These are phyloP conservation scores for Urtica urens DNA, from an alignment of 306 rosid genomes.

Conservation along the genomic window DNA sequence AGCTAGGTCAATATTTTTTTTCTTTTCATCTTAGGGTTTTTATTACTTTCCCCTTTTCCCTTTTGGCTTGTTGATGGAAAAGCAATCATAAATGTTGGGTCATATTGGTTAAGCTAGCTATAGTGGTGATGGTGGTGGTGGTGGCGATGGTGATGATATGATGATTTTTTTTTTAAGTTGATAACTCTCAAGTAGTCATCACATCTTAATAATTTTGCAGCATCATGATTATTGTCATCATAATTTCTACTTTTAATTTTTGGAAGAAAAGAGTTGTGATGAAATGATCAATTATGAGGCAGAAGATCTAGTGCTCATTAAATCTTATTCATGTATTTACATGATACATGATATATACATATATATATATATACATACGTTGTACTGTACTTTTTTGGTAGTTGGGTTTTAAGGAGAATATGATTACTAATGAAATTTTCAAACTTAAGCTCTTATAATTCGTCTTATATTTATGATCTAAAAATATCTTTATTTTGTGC, in stretches of 20 bases:
- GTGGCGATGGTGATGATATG: conserved; percentile 5
- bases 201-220: conserved; percentile 21
- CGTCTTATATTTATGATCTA: neutral
- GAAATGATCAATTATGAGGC: neutral
- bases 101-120: conserved; percentile 18
- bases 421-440: conserved; percentile 1
- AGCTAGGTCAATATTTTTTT: too few species aligned
- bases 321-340: neutral
- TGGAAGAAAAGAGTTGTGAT: neutral
- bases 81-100: conserved; percentile 7
- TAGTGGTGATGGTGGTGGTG: conserved; percentile 16
- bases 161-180: neutral
- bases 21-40: too few species aligned
- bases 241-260: neutral
- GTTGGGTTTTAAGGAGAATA: neutral
- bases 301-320: neutral
- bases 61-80: neutral
- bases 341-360: neutral
- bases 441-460: neutral
- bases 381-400: neutral
- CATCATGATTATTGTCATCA: conserved; percentile 9
- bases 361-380: neutral
- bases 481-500: neutral
- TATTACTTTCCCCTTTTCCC: neutral
- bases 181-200: conserved; percentile 9